phyloP scores from a whole-genome alignment of 2,329 filamentous ascomycete genomes.

The Cladosporium sp. region DNA sequence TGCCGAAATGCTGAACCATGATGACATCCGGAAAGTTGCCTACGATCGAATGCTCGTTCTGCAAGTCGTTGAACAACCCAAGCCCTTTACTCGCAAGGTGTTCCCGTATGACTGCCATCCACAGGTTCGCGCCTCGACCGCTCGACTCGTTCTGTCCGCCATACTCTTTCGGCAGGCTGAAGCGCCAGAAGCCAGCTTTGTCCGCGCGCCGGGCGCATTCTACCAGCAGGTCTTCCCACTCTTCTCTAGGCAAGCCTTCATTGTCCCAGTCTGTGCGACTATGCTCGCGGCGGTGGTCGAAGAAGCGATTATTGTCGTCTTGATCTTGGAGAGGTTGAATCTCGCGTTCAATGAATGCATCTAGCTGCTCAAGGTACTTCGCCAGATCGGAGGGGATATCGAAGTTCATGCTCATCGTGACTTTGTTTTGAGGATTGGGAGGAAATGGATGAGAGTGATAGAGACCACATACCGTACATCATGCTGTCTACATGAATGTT shows the following conservation, averaged over 20 bases:
- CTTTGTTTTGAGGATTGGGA: neutral
- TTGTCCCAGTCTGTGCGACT: constrained; percentile 62
- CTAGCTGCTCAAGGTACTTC: constrained; percentile 51
- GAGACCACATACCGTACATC: neutral
- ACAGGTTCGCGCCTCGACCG: constrained; percentile 55
- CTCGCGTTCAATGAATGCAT: constrained; percentile 56
- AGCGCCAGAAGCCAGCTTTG: constrained; percentile 60
- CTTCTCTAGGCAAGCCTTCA: constrained; percentile 55
- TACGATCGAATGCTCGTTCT: constrained; percentile 63
- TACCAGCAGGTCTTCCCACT: constrained; percentile 59
- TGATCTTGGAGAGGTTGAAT: constrained; percentile 57
- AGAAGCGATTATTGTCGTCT: constrained; percentile 64
- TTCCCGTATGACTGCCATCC: constrained; percentile 63
- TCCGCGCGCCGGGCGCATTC: constrained; percentile 56
- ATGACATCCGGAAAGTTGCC: constrained; percentile 64
- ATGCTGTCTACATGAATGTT: neutral
- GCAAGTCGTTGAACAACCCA: constrained; percentile 63
- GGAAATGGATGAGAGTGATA: neutral
- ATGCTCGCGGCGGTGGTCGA: constrained; percentile 64
- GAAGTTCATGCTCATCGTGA: constrained; percentile 51
- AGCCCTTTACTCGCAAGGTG: constrained; percentile 61
- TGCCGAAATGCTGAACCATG: constrained; percentile 64
- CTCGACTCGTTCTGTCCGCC: constrained; percentile 51
- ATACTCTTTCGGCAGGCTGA: constrained; percentile 57
- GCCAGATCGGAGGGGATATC: constrained; percentile 55